Evolutionary conservation across 2,329 filamentous ascomycete genomes (phyloP).

Genomic region (Fusarium kyushuense): DNA sequence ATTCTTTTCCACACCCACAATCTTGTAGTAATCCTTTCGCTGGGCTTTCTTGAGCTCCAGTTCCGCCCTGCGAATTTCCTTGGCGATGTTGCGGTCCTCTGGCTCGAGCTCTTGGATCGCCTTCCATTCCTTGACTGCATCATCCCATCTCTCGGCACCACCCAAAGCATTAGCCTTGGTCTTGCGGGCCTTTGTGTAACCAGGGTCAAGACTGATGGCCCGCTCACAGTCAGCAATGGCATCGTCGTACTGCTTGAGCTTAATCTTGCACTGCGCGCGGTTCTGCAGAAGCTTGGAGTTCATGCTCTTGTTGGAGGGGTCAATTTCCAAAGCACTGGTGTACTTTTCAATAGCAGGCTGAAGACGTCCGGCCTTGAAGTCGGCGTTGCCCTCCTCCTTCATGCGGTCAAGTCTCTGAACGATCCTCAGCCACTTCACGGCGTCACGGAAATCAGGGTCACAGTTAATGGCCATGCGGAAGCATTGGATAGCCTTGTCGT

Average conservation of each 20-base stretch:
- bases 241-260: constrained; percentile 84
- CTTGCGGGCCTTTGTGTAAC: constrained; percentile 91
- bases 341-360: constrained; percentile 88
- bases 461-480: constrained; percentile 90
- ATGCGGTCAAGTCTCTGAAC: constrained; percentile 93
- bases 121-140: constrained; percentile 90
- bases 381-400: constrained; percentile 91
- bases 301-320: constrained; percentile 88
- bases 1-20: constrained; percentile 87
- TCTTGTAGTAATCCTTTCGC: constrained; percentile 99
- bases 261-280: constrained; percentile 84
- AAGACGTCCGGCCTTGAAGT: constrained; percentile 88
- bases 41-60: constrained; percentile 97
- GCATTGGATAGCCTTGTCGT: constrained; percentile 92
- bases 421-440: constrained; percentile 87
- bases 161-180: constrained; percentile 93
- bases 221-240: constrained; percentile 89
- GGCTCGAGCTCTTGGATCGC: constrained; percentile 85
- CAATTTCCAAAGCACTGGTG: constrained; percentile 82
- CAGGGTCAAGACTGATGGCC: constrained; percentile 83
- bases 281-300: constrained; percentile 97
- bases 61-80: constrained; percentile 90
- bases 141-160: constrained; percentile 89
- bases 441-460: constrained; percentile 91
- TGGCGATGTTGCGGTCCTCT: constrained; percentile 80